Evolutionary conservation across 305 asterid genomes (phyloP).

Genomic region (Fraxinus ornus): DNA sequence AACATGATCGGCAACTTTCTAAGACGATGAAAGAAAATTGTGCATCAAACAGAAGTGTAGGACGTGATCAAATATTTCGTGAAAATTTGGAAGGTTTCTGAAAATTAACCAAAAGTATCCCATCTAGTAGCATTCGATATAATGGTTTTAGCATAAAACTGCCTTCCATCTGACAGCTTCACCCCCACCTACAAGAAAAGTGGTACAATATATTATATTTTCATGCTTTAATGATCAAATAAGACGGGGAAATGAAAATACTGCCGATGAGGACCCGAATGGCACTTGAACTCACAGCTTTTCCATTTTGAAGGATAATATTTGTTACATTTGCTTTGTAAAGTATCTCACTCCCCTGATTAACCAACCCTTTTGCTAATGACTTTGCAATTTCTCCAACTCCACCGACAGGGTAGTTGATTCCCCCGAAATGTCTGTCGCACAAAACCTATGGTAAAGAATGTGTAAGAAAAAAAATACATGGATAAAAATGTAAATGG

Average conservation of each 20-base stretch:
- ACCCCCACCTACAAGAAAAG: constrained; percentile 77
- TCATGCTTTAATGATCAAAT: constrained; percentile 17
- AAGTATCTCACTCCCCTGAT: constrained; percentile 72
- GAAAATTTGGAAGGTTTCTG: background rate
- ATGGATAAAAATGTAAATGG: background rate
- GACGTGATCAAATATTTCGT: constrained; percentile 1
- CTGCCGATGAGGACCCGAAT: background rate
- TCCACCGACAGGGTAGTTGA: constrained; percentile 97
- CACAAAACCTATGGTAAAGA: constrained; percentile 69
- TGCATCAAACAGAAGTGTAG: constrained; percentile 10
- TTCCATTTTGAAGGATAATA: constrained; percentile 65
- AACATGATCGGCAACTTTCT: background rate
- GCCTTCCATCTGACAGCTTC: constrained; percentile 81
- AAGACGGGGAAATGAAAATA: background rate
- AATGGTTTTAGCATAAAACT: constrained; percentile 77
- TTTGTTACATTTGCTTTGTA: constrained; percentile 79
- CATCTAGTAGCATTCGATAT: constrained; percentile 98
- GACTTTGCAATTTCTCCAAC: constrained; percentile 96
- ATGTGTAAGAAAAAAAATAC: constrained; percentile 17
- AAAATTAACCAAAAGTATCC: constrained; percentile 91
- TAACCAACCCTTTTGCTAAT: constrained; percentile 72
- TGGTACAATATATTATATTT: constrained; percentile 17
- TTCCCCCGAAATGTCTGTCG: constrained; percentile 98
- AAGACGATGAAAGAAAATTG: constrained; percentile 1
- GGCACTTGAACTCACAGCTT: constrained; percentile 65